Base-by-base conservation (phyloP, 2,329 filamentous ascomycete species). In the Dothistroma pini region DNA sequence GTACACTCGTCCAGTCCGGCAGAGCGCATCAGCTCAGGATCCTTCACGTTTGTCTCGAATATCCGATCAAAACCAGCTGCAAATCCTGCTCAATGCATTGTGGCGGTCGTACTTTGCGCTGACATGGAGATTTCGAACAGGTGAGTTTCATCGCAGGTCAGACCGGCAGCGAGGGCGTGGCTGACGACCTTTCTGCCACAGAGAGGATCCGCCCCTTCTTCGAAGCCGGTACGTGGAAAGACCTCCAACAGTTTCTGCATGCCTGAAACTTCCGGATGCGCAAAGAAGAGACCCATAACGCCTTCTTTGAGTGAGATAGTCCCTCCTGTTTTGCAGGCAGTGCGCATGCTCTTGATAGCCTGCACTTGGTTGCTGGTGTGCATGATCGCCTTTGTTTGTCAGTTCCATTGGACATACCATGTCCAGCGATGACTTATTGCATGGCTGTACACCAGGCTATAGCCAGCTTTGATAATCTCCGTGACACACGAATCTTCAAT, bases 241-340 rank as follows among this genome's bases (percentile, higher is more conserved):
- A 62, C 49, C 49, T 62, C 48, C 53, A 59, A 38, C 11, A 55
- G 29, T 44, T 59, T 62, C 21, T 35, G 41, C 54, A 62, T 57
- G 34, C 60, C 60, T 19, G 60, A 53, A 5, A 49, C 25, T 19
- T 54, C 29, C 7, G 60, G 60, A n/a, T 62, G 57, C 10, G 57
- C 57, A 57, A 57, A 59, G 57, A 62, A 62, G 19, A 62, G 57
- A 11, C 54, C 60, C n/a, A 58, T 59, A 57, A 59, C 60, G 22
- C 60, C 60, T 54, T 62, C 60, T 16, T 21, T 54, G 2, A 62
- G 48, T 1, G 60, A 59, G 21, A 62, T 55, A 3, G 54, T 59
- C 21, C 53, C 57, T 1, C 48, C 44, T 14, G 60, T 38, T 32
- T 59, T 59, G n/a, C 47, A 38, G 16, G 60, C 57, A 3, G 7